phyloP scores from a whole-genome alignment of 1,284 basidiomycete genomes.

The Moniliophthora roreri region DNA sequence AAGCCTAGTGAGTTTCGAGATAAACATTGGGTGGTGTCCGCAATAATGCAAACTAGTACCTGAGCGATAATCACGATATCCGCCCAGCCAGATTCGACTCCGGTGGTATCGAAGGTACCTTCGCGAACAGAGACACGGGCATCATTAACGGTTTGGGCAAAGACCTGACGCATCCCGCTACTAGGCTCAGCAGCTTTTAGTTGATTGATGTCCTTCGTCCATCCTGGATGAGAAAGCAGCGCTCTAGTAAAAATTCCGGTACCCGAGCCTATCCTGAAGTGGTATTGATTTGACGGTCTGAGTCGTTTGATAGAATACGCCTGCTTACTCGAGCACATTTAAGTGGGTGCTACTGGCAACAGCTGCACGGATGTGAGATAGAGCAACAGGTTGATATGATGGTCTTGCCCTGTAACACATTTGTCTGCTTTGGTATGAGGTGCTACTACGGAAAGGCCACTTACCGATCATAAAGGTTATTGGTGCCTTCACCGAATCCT shows the following conservation, averaged over 20 bases:
- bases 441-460: constrained; percentile 30
- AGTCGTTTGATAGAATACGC: neutral
- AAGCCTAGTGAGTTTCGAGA: constrained; percentile 51
- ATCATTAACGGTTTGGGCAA: constrained; percentile 51
- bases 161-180: constrained; percentile 67
- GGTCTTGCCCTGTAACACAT: constrained; percentile 64
- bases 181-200: constrained; percentile 73
- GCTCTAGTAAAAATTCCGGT: constrained; percentile 82
- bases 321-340: constrained; percentile 67
- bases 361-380: constrained; percentile 54
- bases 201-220: constrained; percentile 45
- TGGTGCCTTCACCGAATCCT: constrained; percentile 72
- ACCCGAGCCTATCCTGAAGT: constrained; percentile 62
- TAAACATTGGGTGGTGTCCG: neutral
- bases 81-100: constrained; percentile 63
- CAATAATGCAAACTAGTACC: constrained; percentile 34
- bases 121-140: constrained; percentile 48
- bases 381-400: constrained; percentile 60
- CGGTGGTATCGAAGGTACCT: constrained; percentile 66
- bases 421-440: no score
- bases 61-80: constrained; percentile 75
- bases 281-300: neutral
- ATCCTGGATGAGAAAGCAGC: constrained; percentile 60
- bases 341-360: constrained; percentile 39
- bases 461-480: constrained; percentile 76